Percentiles rank a stretch among this genome's conserved stretches.
Conservation (phyloP, 345 rosid genomes). For the Diplotaxis tenuifolia region DNA sequence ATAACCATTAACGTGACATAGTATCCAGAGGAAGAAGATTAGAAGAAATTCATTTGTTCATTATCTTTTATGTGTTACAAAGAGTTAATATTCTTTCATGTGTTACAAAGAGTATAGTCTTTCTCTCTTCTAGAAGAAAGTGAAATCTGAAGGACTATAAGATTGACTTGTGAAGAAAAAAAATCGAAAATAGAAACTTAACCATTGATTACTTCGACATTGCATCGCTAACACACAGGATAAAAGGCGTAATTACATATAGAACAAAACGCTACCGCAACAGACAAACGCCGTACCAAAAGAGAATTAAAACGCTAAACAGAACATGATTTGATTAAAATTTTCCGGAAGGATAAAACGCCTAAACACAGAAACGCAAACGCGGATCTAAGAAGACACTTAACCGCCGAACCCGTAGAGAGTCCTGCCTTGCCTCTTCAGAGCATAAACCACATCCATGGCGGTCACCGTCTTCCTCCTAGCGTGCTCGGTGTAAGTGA, state of each 20-base stretch:
- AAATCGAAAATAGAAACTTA: no score
- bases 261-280: neutral
- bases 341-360: no score
- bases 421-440: conserved; percentile 48
- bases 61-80: conserved; percentile 60
- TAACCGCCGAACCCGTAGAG: conserved; percentile 40
- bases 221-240: neutral
- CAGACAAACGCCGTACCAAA: neutral
- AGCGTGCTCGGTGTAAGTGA: conserved; percentile 42
- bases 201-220: neutral
- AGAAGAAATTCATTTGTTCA: conserved; percentile 43
- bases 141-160: no score
- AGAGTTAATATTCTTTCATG: no score
- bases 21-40: conserved; percentile 30
- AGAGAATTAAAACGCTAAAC: neutral
- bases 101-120: no score
- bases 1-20: no score
- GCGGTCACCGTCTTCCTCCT: conserved; percentile 48
- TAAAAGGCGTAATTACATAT: conserved; percentile 8
- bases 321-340: neutral
- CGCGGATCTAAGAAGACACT: neutral
- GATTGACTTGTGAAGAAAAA: no score
- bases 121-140: no score
- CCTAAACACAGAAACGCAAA: conserved; percentile 7
- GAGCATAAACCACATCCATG: conserved; percentile 46